Conservation (phyloP, 495 filamentous ascomycete genomes). For the Paragyromitra xinjiangensis region DNA sequence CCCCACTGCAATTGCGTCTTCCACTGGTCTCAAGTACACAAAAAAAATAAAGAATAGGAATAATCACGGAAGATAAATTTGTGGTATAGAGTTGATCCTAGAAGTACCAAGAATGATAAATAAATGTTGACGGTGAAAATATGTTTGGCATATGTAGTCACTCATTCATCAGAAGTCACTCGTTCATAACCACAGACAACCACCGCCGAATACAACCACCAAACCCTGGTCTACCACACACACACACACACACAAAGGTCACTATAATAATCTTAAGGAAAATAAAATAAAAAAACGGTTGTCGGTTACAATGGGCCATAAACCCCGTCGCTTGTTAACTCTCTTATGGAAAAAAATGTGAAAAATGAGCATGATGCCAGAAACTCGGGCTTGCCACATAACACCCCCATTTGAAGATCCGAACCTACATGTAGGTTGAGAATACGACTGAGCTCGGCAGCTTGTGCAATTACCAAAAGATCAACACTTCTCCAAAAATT, state of each 20-base stretch:
- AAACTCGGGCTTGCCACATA: neutral
- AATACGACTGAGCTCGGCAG: neutral
- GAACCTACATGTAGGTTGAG: neutral
- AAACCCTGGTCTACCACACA: neutral
- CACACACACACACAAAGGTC: too few relatives aligned
- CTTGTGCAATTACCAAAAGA: neutral
- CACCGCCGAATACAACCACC: neutral
- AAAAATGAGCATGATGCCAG: neutral
- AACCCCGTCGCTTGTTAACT: neutral
- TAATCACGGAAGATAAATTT: neutral
- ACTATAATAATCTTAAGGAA: neutral
- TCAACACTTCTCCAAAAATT: neutral
- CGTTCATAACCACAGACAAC: neutral
- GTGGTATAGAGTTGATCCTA: neutral
- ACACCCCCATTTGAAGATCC: neutral
- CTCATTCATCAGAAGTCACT: constrained; percentile 4
- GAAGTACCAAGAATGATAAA: neutral
- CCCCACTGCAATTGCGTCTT: neutral
- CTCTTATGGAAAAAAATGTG: neutral
- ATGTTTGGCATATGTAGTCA: neutral
- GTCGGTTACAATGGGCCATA: neutral
- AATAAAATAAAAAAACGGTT: neutral
- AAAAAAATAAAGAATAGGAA: too few relatives aligned
- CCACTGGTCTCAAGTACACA: neutral
- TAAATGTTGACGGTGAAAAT: neutral